Percentiles rank a stretch among this genome's conserved stretches.
These are phyloP conservation scores for Xylaria curta DNA, from an alignment of 495 filamentous ascomycete genomes.

Conservation along the genomic window DNA sequence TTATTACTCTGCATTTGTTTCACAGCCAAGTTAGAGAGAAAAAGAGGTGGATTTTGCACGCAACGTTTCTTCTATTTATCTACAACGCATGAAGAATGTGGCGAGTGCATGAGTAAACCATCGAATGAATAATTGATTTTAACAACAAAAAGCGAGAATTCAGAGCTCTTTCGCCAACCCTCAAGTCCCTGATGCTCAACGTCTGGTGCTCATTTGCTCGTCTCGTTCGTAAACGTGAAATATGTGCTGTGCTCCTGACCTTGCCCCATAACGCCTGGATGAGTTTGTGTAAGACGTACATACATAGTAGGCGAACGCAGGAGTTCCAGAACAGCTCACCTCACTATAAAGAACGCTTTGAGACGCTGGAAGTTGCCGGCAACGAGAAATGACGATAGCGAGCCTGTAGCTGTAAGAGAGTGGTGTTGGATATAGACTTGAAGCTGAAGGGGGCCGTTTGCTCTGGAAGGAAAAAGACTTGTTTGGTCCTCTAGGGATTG, in stretches of 20 bases:
- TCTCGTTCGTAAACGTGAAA: not conserved
- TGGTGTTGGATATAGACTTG: not conserved
- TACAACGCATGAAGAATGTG: not conserved
- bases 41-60: not conserved
- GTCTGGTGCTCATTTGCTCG: not conserved
- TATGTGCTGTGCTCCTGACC: not conserved
- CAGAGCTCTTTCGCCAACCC: not conserved
- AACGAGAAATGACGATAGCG: not conserved
- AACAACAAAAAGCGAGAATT: not conserved
- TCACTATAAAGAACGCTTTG: not conserved
- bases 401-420: not conserved
- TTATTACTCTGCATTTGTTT: not conserved
- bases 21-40: not conserved
- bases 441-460: not conserved
- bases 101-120: not conserved
- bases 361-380: not conserved
- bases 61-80: not conserved
- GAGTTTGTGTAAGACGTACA: not conserved
- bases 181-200: not conserved
- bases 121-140: not conserved
- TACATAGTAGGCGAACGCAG: not conserved
- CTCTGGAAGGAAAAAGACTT: not conserved
- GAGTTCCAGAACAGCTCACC: not conserved
- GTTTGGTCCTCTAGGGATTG: not conserved
- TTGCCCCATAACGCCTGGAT: not conserved